Conservation (phyloP, 2,329 filamentous ascomycete genomes). For the Macrophomina phaseolina region DNA sequence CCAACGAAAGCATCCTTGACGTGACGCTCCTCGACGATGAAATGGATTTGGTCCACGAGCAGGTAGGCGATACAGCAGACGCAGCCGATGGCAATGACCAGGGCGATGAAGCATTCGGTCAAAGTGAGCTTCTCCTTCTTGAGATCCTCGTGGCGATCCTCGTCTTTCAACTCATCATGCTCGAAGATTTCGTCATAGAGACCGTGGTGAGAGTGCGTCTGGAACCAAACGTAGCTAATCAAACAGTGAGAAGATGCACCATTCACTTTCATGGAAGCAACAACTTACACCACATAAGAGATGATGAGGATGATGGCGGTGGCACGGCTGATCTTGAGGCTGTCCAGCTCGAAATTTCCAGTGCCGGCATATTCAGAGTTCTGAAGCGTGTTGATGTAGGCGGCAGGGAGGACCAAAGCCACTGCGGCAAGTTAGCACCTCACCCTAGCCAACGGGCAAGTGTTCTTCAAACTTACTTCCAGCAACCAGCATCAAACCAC, state of each 20-base stretch:
- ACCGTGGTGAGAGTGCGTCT: constrained; percentile 76
- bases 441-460: background rate
- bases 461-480: constrained; percentile 55
- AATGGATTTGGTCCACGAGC: constrained; percentile 74
- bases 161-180: constrained; percentile 70
- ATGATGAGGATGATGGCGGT: constrained; percentile 73
- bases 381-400: constrained; percentile 58
- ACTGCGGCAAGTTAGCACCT: constrained; percentile 41
- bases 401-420: constrained; percentile 55
- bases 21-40: constrained; percentile 58
- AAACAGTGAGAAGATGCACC: background rate
- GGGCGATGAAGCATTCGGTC: constrained; percentile 71
- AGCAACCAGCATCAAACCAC: constrained; percentile 76
- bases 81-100: constrained; percentile 67
- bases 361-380: constrained; percentile 32
- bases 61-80: constrained; percentile 77
- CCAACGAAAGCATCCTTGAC: constrained; percentile 64
- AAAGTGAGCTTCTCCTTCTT: constrained; percentile 73
- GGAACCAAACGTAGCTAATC: constrained; percentile 65
- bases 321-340: constrained; percentile 71
- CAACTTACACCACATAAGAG: constrained; percentile 58
- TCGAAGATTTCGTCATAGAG: constrained; percentile 78
- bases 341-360: constrained; percentile 47
- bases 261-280: background rate
- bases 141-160: constrained; percentile 66